These are phyloP conservation scores for Saccharomycopsis schoenii DNA, from an alignment of 805 yeast genomes.

Conservation along the genomic window DNA sequence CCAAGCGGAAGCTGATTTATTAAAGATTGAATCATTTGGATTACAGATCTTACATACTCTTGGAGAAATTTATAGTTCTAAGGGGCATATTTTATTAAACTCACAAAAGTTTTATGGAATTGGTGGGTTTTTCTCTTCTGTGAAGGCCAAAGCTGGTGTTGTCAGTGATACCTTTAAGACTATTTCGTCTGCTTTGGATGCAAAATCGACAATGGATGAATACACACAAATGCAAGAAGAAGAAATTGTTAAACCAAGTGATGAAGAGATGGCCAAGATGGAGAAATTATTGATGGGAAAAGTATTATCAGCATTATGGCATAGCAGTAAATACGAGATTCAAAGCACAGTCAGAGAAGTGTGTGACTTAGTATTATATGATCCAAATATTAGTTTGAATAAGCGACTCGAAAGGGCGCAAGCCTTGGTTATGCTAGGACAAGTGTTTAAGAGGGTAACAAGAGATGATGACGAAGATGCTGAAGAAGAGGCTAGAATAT, in stretches of 20 bases:
- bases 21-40: constrained; percentile 81
- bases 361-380: constrained; percentile 56
- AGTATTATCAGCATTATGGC: constrained; percentile 78
- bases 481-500: constrained; percentile 58
- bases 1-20: constrained; percentile 70
- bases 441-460: constrained; percentile 45
- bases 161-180: constrained; percentile 65
- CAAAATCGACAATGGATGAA: constrained; percentile 70
- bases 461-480: constrained; percentile 56
- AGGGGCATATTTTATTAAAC: constrained; percentile 55
- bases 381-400: constrained; percentile 37
- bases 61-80: constrained; percentile 58
- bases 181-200: constrained; percentile 65
- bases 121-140: constrained; percentile 63
- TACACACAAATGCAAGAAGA: constrained; percentile 52
- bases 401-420: constrained; percentile 53
- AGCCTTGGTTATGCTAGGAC: constrained; percentile 50
- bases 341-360: constrained; percentile 63
- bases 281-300: constrained; percentile 71
- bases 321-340: constrained; percentile 70
- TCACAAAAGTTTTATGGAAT: constrained; percentile 50
- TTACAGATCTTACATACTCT: constrained; percentile 67
- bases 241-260: constrained; percentile 39
- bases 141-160: constrained; percentile 66
- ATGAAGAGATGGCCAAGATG: constrained; percentile 57